Conservation (phyloP, 2,329 filamentous ascomycete species). For the Zalaria obscura region DNA sequence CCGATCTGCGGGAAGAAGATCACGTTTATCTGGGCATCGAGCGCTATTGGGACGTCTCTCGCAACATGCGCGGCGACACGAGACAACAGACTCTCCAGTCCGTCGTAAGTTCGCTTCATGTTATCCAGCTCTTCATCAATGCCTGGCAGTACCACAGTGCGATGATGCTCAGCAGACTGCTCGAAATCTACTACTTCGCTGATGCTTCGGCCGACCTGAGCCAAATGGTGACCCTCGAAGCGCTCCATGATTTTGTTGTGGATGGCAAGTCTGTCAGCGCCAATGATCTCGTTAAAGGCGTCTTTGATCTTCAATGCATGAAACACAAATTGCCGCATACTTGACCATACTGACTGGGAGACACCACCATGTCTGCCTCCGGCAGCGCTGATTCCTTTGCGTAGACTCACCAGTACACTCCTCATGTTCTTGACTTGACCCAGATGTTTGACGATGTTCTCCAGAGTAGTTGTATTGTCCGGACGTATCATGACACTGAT, state of each 20-base stretch:
- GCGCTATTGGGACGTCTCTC: slow-evolving; percentile 43
- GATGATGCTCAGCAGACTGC: slow-evolving; percentile 53
- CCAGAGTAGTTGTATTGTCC: slow-evolving; percentile 51
- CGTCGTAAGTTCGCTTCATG: slow-evolving; percentile 64
- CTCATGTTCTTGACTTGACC: slow-evolving; percentile 64
- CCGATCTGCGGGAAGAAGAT: slow-evolving; percentile 87
- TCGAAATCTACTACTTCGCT: slow-evolving; percentile 68
- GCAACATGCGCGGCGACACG: slow-evolving; percentile 52
- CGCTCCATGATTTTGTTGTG: slow-evolving; percentile 43
- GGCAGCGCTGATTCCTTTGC: slow-evolving; percentile 56
- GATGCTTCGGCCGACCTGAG: slow-evolving; percentile 56
- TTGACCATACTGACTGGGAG: slow-evolving; percentile 47
- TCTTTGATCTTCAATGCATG: slow-evolving; percentile 57
- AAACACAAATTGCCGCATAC: slow-evolving; percentile 58
- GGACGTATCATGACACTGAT: slow-evolving; percentile 52
- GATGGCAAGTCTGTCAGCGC: slow-evolving; percentile 38
- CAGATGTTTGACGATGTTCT: slow-evolving; percentile 50
- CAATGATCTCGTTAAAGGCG: slow-evolving; percentile 41
- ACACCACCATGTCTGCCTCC: slow-evolving; percentile 39
- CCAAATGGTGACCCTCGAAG: slow-evolving; percentile 45
- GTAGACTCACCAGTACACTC: slow-evolving; percentile 52
- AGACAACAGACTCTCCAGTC: slow-evolving; percentile 59
- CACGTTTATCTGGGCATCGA: slow-evolving; percentile 50
- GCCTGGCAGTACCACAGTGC: slow-evolving; percentile 58
- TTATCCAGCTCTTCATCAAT: slow-evolving; percentile 63